Conservation (phyloP, 1,139 yeast genomes). For the Saccharomyces hybrid region DNA sequence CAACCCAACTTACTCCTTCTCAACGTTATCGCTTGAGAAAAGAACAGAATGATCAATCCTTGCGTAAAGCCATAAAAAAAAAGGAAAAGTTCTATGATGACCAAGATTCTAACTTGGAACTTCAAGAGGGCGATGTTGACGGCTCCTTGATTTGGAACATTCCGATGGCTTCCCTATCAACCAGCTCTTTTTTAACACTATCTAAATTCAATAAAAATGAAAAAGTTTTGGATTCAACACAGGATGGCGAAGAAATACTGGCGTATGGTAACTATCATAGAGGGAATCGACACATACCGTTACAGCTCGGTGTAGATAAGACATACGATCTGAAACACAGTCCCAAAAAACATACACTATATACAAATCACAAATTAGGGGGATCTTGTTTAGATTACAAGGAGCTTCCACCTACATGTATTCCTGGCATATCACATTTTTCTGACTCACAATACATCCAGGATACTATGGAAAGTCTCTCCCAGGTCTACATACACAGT, state of each 20-base stretch:
- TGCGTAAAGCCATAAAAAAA: conserved; percentile 27
- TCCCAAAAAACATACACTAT: not conserved
- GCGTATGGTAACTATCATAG: conserved; percentile 10
- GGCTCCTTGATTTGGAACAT: conserved; percentile 39
- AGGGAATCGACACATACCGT: conserved; percentile 1
- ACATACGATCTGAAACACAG: not conserved
- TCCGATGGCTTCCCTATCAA: conserved; percentile 37
- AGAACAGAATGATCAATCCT: conserved; percentile 30
- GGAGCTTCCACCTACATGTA: conserved; percentile 34
- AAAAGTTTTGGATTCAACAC: conserved; percentile 3
- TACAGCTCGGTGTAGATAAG: not conserved
- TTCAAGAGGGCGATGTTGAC: conserved; percentile 24
- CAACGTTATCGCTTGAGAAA: conserved; percentile 34
- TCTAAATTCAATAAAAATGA: conserved; percentile 8
- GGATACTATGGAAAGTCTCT: conserved; percentile 35
- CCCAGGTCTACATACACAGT: conserved; percentile 36
- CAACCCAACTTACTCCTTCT: conserved; percentile 32
- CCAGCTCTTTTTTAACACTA: conserved; percentile 30
- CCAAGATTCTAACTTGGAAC: conserved; percentile 19
- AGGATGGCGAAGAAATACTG: not conserved
- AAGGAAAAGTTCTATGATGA: conserved; percentile 38
- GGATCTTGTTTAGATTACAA: conserved; percentile 12
- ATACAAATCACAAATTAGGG: conserved; percentile 2
- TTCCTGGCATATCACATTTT: conserved; percentile 31
- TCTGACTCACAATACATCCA: conserved; percentile 31